These are phyloP conservation scores for Sarocladiaceae sp. DNA, from an alignment of 2,329 filamentous ascomycete species.

Conservation along the genomic window DNA sequence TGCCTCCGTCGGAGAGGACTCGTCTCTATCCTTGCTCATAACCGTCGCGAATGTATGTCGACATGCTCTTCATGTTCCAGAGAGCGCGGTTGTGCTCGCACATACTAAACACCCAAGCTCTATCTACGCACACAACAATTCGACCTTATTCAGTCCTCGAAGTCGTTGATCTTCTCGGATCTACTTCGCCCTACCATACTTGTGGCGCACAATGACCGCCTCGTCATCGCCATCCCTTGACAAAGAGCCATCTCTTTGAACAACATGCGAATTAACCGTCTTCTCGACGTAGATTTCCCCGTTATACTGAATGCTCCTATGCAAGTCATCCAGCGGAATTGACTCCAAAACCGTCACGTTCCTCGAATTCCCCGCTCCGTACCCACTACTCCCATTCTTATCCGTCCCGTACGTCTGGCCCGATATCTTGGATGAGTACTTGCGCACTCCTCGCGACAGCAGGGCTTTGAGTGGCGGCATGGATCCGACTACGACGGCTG, in stretches of 20 bases:
- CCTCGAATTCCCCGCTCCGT: conserved; percentile 3
- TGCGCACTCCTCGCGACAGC: conserved; percentile 11
- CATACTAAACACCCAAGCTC: no score
- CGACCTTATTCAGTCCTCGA: no score
- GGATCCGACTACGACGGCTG: conserved; percentile 17
- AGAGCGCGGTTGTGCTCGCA: no score
- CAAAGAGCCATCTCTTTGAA: conserved; percentile 1
- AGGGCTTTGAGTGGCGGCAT: conserved; percentile 17
- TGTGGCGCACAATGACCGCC: neutral
- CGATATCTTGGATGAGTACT: conserved; percentile 11
- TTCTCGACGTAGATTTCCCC: conserved; percentile 15
- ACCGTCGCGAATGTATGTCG: no score
- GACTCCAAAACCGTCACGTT: conserved; percentile 12
- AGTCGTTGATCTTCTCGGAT: no score
- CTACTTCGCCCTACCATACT: no score
- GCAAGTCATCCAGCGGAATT: conserved; percentile 14
- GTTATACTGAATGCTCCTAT: conserved; percentile 12
- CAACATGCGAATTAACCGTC: conserved; percentile 11
- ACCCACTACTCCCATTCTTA: neutral
- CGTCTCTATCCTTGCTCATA: no score
- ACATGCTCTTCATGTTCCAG: no score
- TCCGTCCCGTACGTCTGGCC: neutral
- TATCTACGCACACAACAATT: no score
- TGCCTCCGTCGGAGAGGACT: no score
- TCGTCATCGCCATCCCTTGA: conserved; percentile 2